Conservation (phyloP, 176 grass and related monocot genomes). For the Eragrostis curvula region DNA sequence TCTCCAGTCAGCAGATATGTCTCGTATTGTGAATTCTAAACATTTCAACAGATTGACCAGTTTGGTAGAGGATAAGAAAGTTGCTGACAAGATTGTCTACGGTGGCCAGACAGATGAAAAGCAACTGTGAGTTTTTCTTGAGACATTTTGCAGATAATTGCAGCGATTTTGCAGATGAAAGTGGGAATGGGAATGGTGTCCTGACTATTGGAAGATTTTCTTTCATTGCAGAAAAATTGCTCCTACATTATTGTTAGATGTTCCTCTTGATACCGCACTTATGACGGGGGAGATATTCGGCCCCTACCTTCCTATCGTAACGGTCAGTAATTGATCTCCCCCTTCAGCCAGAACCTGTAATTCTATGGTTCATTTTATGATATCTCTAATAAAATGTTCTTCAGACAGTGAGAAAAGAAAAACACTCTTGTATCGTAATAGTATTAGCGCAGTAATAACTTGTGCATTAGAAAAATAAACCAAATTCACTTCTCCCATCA, state of each 20-base stretch:
- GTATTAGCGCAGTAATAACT: too few species aligned
- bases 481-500: too few species aligned
- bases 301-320: slow-evolving; percentile 82
- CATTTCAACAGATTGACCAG: slow-evolving; percentile 65
- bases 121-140: slow-evolving; percentile 56
- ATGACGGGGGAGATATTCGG: slow-evolving; percentile 88
- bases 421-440: background rate
- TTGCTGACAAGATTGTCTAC: slow-evolving; percentile 68
- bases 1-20: slow-evolving; percentile 71
- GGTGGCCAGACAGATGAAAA: slow-evolving; percentile 75
- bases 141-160: background rate
- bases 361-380: background rate
- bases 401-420: background rate
- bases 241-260: slow-evolving; percentile 80
- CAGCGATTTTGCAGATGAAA: background rate
- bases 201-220: slow-evolving; percentile 6
- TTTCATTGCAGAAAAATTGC: slow-evolving; percentile 68
- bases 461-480: too few species aligned
- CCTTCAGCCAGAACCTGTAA: background rate
- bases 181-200: background rate
- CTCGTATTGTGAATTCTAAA: slow-evolving; percentile 75
- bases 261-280: slow-evolving; percentile 65
- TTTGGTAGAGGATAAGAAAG: slow-evolving; percentile 72
- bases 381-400: background rate
- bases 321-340: slow-evolving; percentile 51